Evolutionary conservation across 495 filamentous ascomycete species (phyloP).

Genomic region (Apiosordaria backusii): DNA sequence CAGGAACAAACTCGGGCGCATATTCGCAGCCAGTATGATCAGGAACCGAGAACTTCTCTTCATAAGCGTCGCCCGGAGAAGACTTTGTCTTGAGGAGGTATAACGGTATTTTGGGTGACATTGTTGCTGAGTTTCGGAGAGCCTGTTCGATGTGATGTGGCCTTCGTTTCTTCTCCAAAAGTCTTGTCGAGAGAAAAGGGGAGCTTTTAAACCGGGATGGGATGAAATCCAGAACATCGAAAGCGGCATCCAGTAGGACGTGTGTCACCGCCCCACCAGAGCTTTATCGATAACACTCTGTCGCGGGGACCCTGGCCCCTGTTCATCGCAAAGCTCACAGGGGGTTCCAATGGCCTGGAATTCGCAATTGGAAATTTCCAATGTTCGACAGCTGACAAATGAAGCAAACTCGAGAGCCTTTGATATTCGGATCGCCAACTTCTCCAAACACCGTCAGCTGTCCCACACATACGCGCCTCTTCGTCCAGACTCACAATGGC

Average conservation of each 20-base stretch:
- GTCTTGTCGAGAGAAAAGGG: background rate
- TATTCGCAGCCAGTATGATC: conserved; percentile 42
- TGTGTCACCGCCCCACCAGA: conserved; percentile 8
- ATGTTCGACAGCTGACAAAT: background rate
- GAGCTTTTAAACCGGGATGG: background rate
- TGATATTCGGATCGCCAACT: background rate
- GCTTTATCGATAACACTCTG: conserved; percentile 37
- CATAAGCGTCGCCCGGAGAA: conserved; percentile 71
- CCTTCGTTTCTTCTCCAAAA: background rate
- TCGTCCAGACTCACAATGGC: conserved; percentile 26
- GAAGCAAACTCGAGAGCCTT: background rate
- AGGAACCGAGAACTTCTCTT: conserved; percentile 60
- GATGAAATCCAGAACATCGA: background rate
- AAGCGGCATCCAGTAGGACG: background rate
- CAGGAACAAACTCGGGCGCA: conserved; percentile 72
- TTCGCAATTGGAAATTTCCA: conserved; percentile 4
- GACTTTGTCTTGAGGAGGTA: conserved; percentile 88
- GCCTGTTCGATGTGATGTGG: background rate
- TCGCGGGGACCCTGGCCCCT: conserved; percentile 11
- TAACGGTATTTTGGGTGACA: conserved; percentile 49
- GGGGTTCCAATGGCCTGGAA: background rate
- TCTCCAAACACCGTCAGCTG: background rate
- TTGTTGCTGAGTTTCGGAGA: background rate
- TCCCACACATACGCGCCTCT: background rate
- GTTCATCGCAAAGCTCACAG: background rate